Conservation (phyloP, 495 filamentous ascomycete genomes). For the Saxophila tyrrhenica region DNA sequence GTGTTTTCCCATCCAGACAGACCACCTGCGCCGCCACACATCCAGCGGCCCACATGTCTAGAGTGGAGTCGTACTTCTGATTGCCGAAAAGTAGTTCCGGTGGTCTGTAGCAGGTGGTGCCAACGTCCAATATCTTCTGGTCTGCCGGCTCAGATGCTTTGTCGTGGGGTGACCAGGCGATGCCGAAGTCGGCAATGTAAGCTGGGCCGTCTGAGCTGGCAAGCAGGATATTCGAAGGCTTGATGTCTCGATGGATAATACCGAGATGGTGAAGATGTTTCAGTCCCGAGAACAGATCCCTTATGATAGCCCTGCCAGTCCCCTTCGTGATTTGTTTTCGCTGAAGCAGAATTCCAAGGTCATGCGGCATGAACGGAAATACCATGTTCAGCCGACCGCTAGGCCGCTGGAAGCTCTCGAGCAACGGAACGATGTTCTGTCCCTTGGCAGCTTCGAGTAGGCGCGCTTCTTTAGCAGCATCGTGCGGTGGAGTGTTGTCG, state of each 20-base stretch:
- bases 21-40: slow-evolving; percentile 62
- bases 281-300: slow-evolving; percentile 62
- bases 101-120: slow-evolving; percentile 80
- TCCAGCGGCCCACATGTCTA: slow-evolving; percentile 90
- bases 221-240: slow-evolving; percentile 81
- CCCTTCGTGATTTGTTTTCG: slow-evolving; percentile 32
- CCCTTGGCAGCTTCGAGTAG: slow-evolving; percentile 46
- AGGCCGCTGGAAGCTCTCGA: slow-evolving; percentile 59
- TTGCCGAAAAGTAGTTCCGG: slow-evolving; percentile 88
- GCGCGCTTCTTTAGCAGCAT: slow-evolving; percentile 63
- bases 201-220: slow-evolving; percentile 54
- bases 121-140: slow-evolving; percentile 80
- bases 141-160: slow-evolving; percentile 48
- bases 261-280: slow-evolving; percentile 55
- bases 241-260: slow-evolving; percentile 89
- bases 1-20: slow-evolving; percentile 32
- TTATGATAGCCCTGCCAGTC: slow-evolving; percentile 42
- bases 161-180: slow-evolving; percentile 63
- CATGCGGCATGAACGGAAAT: slow-evolving; percentile 72
- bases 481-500: slow-evolving; percentile 62
- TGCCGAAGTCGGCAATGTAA: slow-evolving; percentile 82
- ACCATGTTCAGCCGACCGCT: slow-evolving; percentile 61
- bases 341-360: slow-evolving; percentile 53
- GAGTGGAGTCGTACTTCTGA: slow-evolving; percentile 49
- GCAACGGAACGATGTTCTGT: slow-evolving; percentile 51